phyloP scores from a whole-genome alignment of 176 grass and related monocot genomes.

The Bolboschoenus planiculmis region DNA sequence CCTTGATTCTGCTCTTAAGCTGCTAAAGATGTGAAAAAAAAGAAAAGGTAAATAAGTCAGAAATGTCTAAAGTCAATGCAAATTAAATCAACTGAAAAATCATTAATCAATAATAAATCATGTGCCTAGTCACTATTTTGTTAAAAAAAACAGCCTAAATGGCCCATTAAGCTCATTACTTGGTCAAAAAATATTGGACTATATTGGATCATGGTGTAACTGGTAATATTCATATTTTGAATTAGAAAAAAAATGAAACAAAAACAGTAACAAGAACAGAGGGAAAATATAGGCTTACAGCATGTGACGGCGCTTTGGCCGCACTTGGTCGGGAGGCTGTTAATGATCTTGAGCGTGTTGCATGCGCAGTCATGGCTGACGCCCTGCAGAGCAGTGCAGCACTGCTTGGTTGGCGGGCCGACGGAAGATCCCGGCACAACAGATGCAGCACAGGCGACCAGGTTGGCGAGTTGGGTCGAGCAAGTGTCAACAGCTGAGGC shows the following conservation, averaged over 20 bases:
- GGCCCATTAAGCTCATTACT: neutral
- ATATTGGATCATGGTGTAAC: neutral
- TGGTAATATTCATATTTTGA: neutral
- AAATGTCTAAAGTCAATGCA: neutral
- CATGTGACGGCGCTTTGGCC: slow-evolving; percentile 34
- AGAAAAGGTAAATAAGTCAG: neutral
- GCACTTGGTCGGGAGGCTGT: slow-evolving; percentile 61
- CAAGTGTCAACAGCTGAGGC: slow-evolving; percentile 27
- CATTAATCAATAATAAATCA: neutral
- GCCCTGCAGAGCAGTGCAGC: slow-evolving; percentile 55
- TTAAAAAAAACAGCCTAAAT: neutral
- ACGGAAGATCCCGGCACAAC: slow-evolving; percentile 46
- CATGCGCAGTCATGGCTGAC: slow-evolving; percentile 57
- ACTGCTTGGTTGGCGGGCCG: slow-evolving; percentile 43
- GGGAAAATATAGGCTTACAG: slow-evolving; percentile 26
- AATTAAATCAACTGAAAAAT: neutral
- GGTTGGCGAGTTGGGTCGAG: slow-evolving; percentile 43
- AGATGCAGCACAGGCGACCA: slow-evolving; percentile 60
- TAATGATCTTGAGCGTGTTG: slow-evolving; percentile 69
- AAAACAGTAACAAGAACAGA: neutral
- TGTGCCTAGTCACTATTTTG: neutral
- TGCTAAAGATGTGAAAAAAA: neutral
- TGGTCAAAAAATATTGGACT: neutral
- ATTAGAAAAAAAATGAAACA: neutral
- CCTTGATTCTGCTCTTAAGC: neutral